Conservation (phyloP, 1,284 basidiomycete species). For the Coniophora puteana region DNA sequence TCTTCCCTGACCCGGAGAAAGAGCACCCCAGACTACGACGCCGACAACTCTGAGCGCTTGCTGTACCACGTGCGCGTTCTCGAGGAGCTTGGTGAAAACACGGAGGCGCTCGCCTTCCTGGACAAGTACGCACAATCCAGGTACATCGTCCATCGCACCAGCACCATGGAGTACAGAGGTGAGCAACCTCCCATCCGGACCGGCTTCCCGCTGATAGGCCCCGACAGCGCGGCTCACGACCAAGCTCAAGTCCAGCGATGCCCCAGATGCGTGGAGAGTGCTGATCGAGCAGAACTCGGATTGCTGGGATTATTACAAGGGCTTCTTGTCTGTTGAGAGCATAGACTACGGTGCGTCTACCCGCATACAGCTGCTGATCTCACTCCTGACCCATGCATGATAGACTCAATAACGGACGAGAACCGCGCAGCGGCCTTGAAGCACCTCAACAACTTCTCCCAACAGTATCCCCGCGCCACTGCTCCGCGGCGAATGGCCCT, state of each 20-base stretch:
- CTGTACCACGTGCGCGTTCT: slow-evolving; percentile 82
- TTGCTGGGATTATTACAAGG: slow-evolving; percentile 76
- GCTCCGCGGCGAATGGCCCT: slow-evolving; percentile 75
- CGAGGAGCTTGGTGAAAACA: slow-evolving; percentile 69
- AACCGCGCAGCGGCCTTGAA: slow-evolving; percentile 52
- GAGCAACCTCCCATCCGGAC: slow-evolving; percentile 12
- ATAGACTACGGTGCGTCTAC: slow-evolving; percentile 57
- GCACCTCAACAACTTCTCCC: slow-evolving; percentile 58
- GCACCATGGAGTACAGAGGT: slow-evolving; percentile 75
- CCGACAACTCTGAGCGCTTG: slow-evolving; percentile 84
- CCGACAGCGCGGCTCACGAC: slow-evolving; percentile 71
- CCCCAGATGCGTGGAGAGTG: slow-evolving; percentile 77
- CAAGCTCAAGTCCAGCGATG: slow-evolving; percentile 56
- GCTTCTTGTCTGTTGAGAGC: slow-evolving; percentile 66
- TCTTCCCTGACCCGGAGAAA: slow-evolving; percentile 26
- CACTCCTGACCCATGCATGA: slow-evolving; percentile 5
- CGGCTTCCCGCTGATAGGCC: slow-evolving; percentile 13
- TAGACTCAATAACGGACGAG: slow-evolving; percentile 45
- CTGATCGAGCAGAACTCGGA: slow-evolving; percentile 89
- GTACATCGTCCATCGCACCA: slow-evolving; percentile 67
- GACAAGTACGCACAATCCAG: slow-evolving; percentile 64
- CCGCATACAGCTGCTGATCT: too few relatives aligned
- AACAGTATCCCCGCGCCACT: slow-evolving; percentile 64
- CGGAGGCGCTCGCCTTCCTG: slow-evolving; percentile 61
- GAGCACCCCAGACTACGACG: slow-evolving; percentile 75